These are phyloP conservation scores for Protomyces gravidus DNA, from an alignment of 1,139 yeast species.

Conservation along the genomic window DNA sequence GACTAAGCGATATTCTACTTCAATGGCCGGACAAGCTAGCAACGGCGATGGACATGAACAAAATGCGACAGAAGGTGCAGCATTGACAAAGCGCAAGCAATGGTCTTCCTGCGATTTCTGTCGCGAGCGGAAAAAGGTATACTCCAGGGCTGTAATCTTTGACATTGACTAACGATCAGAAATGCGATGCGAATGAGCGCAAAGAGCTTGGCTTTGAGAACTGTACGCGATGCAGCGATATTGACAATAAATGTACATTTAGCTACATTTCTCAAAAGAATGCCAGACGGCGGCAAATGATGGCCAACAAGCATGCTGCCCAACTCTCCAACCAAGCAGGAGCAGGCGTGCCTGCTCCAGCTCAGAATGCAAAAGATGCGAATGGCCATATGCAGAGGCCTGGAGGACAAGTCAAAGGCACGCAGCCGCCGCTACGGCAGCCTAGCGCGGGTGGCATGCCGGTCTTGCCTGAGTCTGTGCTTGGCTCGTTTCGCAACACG, in stretches of 20 bases:
- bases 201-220: slow-evolving; percentile 1
- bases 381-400: background rate
- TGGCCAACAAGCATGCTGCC: slow-evolving; percentile 12
- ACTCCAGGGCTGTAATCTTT: background rate
- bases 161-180: background rate
- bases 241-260: slow-evolving; percentile 16
- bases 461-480: background rate
- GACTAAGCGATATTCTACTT: too few species aligned
- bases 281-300: slow-evolving; percentile 7
- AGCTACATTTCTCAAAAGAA: slow-evolving; percentile 7
- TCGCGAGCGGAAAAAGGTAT: slow-evolving; percentile 13
- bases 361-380: too few species aligned
- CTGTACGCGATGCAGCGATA: slow-evolving; percentile 11
- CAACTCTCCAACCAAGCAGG: background rate
- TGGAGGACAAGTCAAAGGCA: background rate
- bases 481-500: background rate
- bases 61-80: background rate
- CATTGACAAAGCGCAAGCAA: slow-evolving; percentile 14
- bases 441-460: background rate
- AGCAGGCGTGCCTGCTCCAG: background rate
- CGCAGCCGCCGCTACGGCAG: background rate
- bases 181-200: slow-evolving; percentile 1
- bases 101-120: slow-evolving; percentile 25
- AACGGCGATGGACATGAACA: background rate
- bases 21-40: background rate